Base-by-base conservation (phyloP, 192 early-diverging fungal species). In the Globomyces pollinis-pini region DNA sequence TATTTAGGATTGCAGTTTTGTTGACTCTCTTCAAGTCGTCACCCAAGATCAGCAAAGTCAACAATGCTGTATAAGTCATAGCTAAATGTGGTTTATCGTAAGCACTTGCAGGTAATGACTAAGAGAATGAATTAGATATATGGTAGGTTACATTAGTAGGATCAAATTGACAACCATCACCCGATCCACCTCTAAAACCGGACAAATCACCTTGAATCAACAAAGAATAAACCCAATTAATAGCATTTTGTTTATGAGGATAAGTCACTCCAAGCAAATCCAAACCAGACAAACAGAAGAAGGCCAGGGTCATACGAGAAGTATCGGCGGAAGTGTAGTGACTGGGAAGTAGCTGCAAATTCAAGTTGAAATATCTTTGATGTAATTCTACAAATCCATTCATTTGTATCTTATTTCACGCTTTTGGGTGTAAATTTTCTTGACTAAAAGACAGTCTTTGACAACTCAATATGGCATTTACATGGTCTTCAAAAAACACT, bases 171-270 rank as follows among this genome's bases (percentile, higher is more conserved):
- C n/a, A 63, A 1, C 88, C 89, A 1, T 81, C 76, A 60, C 78
- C 88, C 2, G 87, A 75, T 1, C 78, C 80, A 0, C 87, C 88
- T 60, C 83, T 68, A 60, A 90, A 91, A 0, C 90, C 90, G 52
- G 78, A 86, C 8, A 44, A 38, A 7, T 71, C 64, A 65, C 68
- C 51, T 1, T 69, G 60, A 21, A 78, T 65, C 61, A 98, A 94
- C 69, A 96, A 93, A 16, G 82, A 86, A 76, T 97, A 99, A 34
- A 99, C 85, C 96, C 96, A 99, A 26, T 98, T 91, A 31, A 96
- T 80, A 81, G 87, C 91, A 24, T 68, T 78, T 15, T 64, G 33
- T 50, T 80, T 79, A 52, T 89, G 65, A 3, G 50, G 50, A 5
- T 66, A 64, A 9, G 88, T 84, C 3, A 93, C 56, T n/a, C 63